phyloP scores from a whole-genome alignment of 805 yeast species.

The Suhomyces faveliae region DNA sequence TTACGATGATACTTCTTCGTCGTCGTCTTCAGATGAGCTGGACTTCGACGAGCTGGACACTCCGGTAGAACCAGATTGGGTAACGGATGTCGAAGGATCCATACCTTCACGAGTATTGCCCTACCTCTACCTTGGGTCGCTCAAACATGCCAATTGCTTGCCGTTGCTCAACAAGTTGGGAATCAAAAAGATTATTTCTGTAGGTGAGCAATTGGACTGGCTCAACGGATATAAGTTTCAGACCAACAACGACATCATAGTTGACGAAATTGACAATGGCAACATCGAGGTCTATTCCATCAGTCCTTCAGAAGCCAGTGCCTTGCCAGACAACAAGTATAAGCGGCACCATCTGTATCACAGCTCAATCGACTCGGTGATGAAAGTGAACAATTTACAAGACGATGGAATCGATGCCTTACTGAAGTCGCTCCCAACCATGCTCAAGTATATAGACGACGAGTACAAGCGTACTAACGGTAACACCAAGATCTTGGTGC shows the following conservation, averaged over 20 bases:
- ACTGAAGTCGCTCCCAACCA: constrained; percentile 56
- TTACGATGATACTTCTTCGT: constrained; percentile 7
- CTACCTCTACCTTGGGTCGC: constrained; percentile 81
- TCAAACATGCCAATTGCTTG: constrained; percentile 75
- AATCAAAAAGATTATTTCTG: constrained; percentile 74
- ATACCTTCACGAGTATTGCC: constrained; percentile 83
- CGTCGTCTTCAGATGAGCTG: constrained; percentile 10
- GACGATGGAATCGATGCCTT: constrained; percentile 91
- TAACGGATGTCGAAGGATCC: constrained; percentile 54
- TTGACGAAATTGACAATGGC: constrained; percentile 26
- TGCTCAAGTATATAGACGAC: constrained; percentile 64
- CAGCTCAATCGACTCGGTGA: constrained; percentile 42
- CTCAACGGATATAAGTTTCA: constrained; percentile 33
- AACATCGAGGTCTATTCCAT: constrained; percentile 32
- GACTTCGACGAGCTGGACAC: constrained; percentile 8
- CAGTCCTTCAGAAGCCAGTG: constrained; percentile 14
- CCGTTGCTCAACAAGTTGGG: constrained; percentile 62
- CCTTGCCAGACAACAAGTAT: not conserved
- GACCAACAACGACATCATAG: constrained; percentile 20
- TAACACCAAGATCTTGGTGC: constrained; percentile 55
- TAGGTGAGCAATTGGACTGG: constrained; percentile 82
- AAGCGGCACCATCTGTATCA: constrained; percentile 4
- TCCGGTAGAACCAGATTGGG: constrained; percentile 26
- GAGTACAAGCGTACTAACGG: constrained; percentile 20
- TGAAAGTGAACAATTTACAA: constrained; percentile 70